These are phyloP conservation scores for Celoporthe dispersa DNA, from an alignment of 2,329 filamentous ascomycete genomes.

Conservation along the genomic window DNA sequence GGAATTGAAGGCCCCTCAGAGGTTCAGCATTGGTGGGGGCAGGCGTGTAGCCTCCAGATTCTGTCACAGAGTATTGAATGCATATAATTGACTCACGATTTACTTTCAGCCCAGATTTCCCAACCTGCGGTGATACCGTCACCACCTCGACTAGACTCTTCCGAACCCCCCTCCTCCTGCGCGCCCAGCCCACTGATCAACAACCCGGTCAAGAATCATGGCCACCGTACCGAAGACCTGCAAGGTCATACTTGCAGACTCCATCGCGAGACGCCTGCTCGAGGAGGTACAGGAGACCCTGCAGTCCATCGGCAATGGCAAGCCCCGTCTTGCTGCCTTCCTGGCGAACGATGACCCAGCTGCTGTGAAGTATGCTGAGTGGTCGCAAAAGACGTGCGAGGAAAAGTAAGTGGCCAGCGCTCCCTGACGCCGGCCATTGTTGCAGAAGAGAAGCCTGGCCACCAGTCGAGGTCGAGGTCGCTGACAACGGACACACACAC, in stretches of 20 bases:
- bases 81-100: conserved; percentile 17
- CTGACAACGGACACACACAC: conserved; percentile 20
- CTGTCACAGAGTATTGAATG: conserved; percentile 15
- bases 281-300: conserved; percentile 66
- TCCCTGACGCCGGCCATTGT: background rate
- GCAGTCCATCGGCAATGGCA: conserved; percentile 40
- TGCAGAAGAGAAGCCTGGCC: background rate
- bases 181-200: conserved; percentile 18
- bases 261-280: conserved; percentile 82
- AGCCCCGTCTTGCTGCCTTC: conserved; percentile 82
- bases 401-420: conserved; percentile 80
- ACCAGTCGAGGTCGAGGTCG: conserved; percentile 1
- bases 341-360: conserved; percentile 90
- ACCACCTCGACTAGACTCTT: background rate
- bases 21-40: conserved; percentile 16
- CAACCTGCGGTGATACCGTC: background rate
- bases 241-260: conserved; percentile 90
- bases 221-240: conserved; percentile 68
- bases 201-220: conserved; percentile 39
- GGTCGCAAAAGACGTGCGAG: conserved; percentile 93
- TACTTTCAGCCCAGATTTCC: background rate
- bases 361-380: conserved; percentile 92
- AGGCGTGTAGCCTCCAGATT: conserved; percentile 10
- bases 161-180: background rate
- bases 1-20: conserved; percentile 11